A percentile compares a stretch with the other conserved stretches of the same genome.
phyloP scores from a whole-genome alignment of 2,329 filamentous ascomycete genomes.

The Setomelanomma holmii region DNA sequence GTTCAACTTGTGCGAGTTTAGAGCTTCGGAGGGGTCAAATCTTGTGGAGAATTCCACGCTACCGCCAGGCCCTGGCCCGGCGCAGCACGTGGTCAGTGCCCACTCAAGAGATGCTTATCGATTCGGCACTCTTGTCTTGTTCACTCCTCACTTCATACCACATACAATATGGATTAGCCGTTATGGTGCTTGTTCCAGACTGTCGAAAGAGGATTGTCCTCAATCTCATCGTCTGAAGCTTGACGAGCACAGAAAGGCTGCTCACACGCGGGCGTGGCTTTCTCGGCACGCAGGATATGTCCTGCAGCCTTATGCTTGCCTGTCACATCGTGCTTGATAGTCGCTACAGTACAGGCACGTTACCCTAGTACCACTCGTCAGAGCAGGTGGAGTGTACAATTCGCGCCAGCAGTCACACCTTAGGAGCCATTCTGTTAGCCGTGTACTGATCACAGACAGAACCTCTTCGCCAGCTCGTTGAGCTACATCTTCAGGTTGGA shows the following conservation, averaged over 20 bases:
- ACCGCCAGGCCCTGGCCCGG: neutral
- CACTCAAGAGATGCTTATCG: neutral
- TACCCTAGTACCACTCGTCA: neutral
- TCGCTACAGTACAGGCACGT: neutral
- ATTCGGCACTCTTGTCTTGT: neutral
- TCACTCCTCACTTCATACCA: neutral
- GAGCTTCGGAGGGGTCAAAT: constrained; percentile 23
- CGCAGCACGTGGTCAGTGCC: constrained; percentile 2
- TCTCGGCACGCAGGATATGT: neutral
- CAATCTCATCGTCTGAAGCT: neutral
- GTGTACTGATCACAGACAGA: no score
- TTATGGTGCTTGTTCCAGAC: neutral
- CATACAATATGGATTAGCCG: no score
- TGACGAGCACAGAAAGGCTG: neutral
- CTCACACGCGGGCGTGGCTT: neutral
- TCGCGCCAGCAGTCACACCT: no score
- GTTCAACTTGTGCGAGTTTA: constrained; percentile 33
- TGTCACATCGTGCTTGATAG: neutral
- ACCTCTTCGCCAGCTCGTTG: neutral
- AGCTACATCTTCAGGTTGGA: no score
- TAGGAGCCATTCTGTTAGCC: no score
- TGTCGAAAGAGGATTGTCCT: neutral
- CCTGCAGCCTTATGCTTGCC: neutral
- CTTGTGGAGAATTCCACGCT: constrained; percentile 10
- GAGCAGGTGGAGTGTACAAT: no score